phyloP scores from a whole-genome alignment of 1,284 basidiomycete genomes.

The Ceratobasidium sp. region DNA sequence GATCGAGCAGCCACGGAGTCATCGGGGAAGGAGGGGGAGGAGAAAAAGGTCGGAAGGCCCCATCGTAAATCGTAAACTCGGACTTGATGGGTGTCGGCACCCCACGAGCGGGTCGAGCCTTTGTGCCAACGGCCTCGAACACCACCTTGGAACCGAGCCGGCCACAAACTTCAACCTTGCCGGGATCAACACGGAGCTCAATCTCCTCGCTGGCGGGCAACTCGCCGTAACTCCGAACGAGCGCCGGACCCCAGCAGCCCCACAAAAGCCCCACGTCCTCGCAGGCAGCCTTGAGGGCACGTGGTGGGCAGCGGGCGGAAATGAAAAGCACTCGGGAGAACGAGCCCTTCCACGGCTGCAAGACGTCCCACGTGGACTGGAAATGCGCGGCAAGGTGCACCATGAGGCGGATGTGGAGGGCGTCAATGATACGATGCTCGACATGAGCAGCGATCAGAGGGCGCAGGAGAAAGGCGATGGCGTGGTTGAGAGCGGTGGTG shows the following conservation, averaged over 20 bases:
- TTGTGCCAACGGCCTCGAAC: conserved; percentile 35
- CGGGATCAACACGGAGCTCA: conserved; percentile 46
- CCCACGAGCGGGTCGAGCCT: conserved; percentile 26
- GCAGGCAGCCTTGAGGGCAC: conserved; percentile 43
- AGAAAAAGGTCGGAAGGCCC: conserved; percentile 36
- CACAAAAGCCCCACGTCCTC: conserved; percentile 43
- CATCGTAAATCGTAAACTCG: conserved; percentile 40
- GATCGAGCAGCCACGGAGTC: conserved; percentile 41
- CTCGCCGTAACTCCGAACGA: conserved; percentile 42
- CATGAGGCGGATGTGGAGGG: conserved; percentile 50
- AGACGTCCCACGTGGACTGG: conserved; percentile 45
- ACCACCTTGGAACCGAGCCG: conserved; percentile 28
- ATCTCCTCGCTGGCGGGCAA: conserved; percentile 30
- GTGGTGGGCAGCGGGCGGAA: conserved; percentile 44
- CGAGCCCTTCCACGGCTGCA: conserved; percentile 35
- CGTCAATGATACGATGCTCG: conserved; percentile 48
- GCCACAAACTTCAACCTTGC: conserved; percentile 41
- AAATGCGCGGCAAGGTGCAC: conserved; percentile 48
- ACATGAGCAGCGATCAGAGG: conserved; percentile 46
- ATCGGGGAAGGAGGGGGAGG: conserved; percentile 43
- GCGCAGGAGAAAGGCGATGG: conserved; percentile 48
- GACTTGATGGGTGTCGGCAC: conserved; percentile 37
- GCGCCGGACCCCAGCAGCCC: conserved; percentile 45
- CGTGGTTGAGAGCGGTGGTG: conserved; percentile 47
- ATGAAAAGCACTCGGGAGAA: conserved; percentile 36